A percentile compares a stretch with the other conserved stretches of the same genome.
phyloP scores from a whole-genome alignment of 2,329 filamentous ascomycete genomes.

The Orbilia blumenaviensis region DNA sequence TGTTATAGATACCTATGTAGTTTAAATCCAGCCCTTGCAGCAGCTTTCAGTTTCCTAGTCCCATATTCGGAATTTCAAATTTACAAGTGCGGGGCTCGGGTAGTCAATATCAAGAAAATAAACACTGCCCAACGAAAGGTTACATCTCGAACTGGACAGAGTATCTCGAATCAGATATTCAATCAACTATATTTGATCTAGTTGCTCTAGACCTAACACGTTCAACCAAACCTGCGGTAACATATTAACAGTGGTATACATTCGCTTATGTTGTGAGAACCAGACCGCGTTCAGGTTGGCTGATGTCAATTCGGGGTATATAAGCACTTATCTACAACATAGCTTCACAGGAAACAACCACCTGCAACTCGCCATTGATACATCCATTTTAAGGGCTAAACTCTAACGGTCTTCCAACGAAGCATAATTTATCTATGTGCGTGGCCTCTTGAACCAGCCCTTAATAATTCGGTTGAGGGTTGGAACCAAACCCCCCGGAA shows the following conservation, averaged over 20 bases:
- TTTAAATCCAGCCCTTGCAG: background rate
- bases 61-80: too few species aligned
- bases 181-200: background rate
- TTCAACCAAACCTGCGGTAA: background rate
- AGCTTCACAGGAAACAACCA: background rate
- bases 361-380: background rate
- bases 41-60: too few species aligned
- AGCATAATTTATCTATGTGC: conserved; percentile 4
- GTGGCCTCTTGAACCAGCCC: conserved; percentile 20
- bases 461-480: background rate
- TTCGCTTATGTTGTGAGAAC: background rate
- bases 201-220: background rate
- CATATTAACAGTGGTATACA: background rate
- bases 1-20: background rate
- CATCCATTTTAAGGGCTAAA: background rate
- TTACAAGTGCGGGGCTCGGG: background rate
- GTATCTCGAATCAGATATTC: conserved; percentile 15
- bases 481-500: background rate
- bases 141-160: background rate
- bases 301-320: background rate
- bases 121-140: background rate
- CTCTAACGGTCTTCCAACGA: conserved; percentile 22
- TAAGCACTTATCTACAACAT: background rate
- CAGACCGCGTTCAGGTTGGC: background rate
- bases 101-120: background rate